Base-by-base conservation (phyloP, 78 protist genomes). In the Dictyostelium citrinum region DNA sequence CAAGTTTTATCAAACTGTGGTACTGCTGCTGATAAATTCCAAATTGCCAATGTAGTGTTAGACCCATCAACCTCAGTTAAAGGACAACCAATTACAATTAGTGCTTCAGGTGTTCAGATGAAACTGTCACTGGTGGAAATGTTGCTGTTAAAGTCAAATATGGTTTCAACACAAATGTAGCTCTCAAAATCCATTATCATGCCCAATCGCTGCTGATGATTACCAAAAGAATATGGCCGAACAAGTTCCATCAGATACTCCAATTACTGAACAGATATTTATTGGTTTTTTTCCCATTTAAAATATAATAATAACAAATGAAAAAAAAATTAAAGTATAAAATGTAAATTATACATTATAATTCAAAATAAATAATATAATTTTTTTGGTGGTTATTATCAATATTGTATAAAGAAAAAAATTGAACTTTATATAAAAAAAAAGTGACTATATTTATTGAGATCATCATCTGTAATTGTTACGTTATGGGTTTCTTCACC, bases 141-240 rank as follows among this genome's bases (percentile, higher is more conserved):
- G 95, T n/a, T 14, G 4, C 55, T 2, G 5, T 81, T 39, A 7
- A 24, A 10, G 71, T 90, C 33, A 90, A 70, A 58, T 90, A 80
- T 41, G 95, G 95, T 31, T 82, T 90, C 88, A 78, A 80, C 5
- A 90, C 95, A 51, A 17, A 35, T 10, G 64, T 61, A n/a, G 29
- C 1, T 5, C 49, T 2, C 16, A 64, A 27, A 41, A 77, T 64
- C 84, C 81, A 81, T 2, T 41, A 20, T 3, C 84, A 58, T 90
- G 90, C 31, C 88, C 88, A 82, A 55, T 81, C 27, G 41, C 43
- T 8, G 74, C 90, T 45, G 95, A 84, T 77, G 10, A 49, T 5
- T 81, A 79, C 82, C 29, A 17, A 1, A 22, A 55, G 2, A 75
- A 76, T 5, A 70, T 90, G 24, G 24, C 45, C 9, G 68, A 14